These are phyloP conservation scores for Fonsecaea monophora DNA, from an alignment of 2,329 filamentous ascomycete species.

Conservation along the genomic window DNA sequence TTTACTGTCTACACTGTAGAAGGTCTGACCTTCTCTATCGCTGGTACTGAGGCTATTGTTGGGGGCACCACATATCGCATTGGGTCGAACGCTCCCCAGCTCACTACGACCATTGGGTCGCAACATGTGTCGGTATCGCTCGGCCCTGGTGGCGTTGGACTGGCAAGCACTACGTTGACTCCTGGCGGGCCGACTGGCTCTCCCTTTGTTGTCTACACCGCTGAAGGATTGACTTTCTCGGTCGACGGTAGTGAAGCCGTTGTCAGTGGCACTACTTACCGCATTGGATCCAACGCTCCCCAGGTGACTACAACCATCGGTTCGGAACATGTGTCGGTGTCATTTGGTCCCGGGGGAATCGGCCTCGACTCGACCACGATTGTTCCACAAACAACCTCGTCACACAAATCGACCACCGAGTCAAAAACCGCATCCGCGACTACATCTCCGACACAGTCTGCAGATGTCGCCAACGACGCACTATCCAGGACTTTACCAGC, in stretches of 20 bases:
- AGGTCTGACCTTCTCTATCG: constrained; percentile 39
- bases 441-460: constrained; percentile 22
- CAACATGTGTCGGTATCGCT: constrained; percentile 62
- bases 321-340: constrained; percentile 56
- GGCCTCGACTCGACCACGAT: constrained; percentile 52
- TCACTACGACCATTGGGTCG: constrained; percentile 56
- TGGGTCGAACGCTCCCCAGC: constrained; percentile 51
- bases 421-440: constrained; percentile 13
- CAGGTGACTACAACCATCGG: constrained; percentile 55
- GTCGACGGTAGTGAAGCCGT: constrained; percentile 46
- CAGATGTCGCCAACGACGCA: background rate
- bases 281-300: constrained; percentile 54
- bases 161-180: constrained; percentile 38
- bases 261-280: constrained; percentile 60
- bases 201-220: constrained; percentile 32
- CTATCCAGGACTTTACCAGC: background rate
- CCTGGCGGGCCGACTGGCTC: constrained; percentile 16
- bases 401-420: constrained; percentile 13
- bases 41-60: constrained; percentile 51
- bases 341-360: constrained; percentile 60
- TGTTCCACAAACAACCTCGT: constrained; percentile 27
- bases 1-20: constrained; percentile 35
- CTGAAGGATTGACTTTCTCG: constrained; percentile 39
- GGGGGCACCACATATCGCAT: constrained; percentile 60
- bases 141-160: constrained; percentile 38